phyloP scores from a whole-genome alignment of 441 rosid species.

The Croton setiger region DNA sequence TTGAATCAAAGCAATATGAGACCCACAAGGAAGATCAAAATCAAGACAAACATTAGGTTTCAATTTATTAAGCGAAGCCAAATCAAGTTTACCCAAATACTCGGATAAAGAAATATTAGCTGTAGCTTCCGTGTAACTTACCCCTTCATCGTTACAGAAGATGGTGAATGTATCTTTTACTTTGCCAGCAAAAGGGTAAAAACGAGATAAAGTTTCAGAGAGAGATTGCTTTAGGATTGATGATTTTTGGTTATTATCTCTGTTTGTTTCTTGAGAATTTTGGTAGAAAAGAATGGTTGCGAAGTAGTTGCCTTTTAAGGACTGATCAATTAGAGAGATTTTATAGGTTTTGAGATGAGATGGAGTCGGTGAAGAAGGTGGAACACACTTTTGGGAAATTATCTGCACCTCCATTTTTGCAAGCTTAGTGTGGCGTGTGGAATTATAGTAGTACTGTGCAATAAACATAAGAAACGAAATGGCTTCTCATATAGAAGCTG shows the following conservation, averaged over 20 bases:
- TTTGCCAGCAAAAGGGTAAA: constrained; percentile 28
- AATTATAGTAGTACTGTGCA: no score
- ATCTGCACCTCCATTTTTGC: no score
- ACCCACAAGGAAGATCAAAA: neutral
- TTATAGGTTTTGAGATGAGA: constrained; percentile 7
- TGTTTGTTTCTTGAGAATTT: neutral
- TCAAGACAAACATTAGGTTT: neutral
- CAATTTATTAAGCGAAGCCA: neutral
- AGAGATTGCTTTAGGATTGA: constrained; percentile 20
- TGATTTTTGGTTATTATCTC: neutral
- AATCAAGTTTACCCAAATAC: neutral
- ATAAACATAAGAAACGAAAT: no score
- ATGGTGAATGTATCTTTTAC: neutral
- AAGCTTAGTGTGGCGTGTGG: no score
- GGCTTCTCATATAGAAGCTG: no score
- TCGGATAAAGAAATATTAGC: constrained; percentile 12
- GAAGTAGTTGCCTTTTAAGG: constrained; percentile 1
- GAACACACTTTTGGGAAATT: no score
- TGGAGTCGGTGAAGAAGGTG: constrained; percentile 25
- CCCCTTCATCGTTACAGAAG: constrained; percentile 29
- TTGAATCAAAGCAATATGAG: constrained; percentile 9
- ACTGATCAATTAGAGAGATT: constrained; percentile 26
- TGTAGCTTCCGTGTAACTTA: constrained; percentile 18
- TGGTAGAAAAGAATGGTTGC: constrained; percentile 7
- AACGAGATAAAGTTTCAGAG: constrained; percentile 24